Conservation (phyloP, 345 rosid genomes). For the Citrus maxima region DNA sequence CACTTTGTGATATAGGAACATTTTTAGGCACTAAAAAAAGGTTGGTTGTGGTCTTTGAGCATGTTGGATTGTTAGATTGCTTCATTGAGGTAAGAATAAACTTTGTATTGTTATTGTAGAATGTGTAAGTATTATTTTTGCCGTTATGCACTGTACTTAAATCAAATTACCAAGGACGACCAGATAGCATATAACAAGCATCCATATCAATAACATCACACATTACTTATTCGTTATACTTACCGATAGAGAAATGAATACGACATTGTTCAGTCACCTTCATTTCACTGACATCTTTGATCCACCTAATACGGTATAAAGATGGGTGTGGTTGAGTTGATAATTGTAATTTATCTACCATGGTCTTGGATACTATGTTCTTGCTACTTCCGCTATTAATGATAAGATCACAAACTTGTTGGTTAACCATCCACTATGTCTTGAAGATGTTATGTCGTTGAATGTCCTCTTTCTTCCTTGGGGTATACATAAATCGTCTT, state of each 20-base stretch:
- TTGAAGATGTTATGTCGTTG: too few relatives aligned
- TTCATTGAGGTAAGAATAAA: neutral
- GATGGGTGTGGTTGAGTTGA: neutral
- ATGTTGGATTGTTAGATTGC: neutral
- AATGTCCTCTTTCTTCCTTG: neutral
- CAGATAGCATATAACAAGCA: neutral
- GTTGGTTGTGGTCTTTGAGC: neutral
- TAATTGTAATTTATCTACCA: neutral
- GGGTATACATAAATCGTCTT: accelerated
- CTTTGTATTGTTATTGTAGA: neutral
- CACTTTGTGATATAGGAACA: neutral
- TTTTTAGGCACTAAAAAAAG: neutral
- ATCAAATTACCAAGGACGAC: neutral
- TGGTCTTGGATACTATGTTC: neutral
- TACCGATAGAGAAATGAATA: neutral
- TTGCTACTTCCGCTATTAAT: neutral
- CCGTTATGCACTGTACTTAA: neutral
- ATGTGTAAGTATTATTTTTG: neutral
- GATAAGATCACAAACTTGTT: neutral
- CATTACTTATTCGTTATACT: neutral
- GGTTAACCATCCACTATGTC: neutral
- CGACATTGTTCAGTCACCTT: neutral
- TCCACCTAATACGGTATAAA: neutral
- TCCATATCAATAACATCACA: neutral
- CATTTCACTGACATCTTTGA: neutral